These are phyloP conservation scores for Priceomyces fermenticarens DNA, from an alignment of 805 yeast species.

Conservation along the genomic window DNA sequence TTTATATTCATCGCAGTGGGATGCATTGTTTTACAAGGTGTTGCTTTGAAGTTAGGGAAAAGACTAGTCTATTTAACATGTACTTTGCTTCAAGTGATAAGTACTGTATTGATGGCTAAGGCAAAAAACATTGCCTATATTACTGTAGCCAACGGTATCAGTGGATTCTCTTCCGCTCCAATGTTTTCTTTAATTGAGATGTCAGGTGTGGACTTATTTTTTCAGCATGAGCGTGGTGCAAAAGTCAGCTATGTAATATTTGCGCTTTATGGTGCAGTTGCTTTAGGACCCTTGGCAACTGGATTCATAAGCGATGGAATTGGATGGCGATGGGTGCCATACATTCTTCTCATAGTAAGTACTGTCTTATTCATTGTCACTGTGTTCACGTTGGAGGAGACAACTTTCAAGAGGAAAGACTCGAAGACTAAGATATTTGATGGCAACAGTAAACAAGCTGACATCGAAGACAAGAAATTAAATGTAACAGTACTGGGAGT, in stretches of 20 bases:
- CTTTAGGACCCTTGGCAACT: conserved; percentile 28
- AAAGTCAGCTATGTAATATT: conserved; percentile 25
- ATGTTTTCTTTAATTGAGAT: conserved; percentile 31
- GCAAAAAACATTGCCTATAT: conserved; percentile 19
- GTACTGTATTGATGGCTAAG: conserved; percentile 31
- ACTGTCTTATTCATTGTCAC: conserved; percentile 19
- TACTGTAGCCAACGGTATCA: conserved; percentile 17
- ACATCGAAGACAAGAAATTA: background rate
- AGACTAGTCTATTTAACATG: conserved; percentile 26
- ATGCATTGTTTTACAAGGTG: conserved; percentile 28
- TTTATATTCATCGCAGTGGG: conserved; percentile 46
- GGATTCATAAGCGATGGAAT: conserved; percentile 22
- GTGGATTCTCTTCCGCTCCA: conserved; percentile 38
- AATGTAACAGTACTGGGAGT: too few relatives aligned
- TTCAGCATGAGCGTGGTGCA: conserved; percentile 29
- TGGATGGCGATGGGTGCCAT: conserved; percentile 31
- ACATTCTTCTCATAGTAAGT: conserved; percentile 27
- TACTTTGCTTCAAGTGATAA: conserved; percentile 22
- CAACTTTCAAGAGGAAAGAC: conserved; percentile 19
- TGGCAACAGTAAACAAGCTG: background rate
- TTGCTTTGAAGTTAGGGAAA: conserved; percentile 28
- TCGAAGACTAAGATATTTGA: background rate
- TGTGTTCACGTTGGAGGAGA: conserved; percentile 30
- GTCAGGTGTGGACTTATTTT: conserved; percentile 30
- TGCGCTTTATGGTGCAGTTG: conserved; percentile 27